Base-by-base conservation (phyloP, 2,329 filamentous ascomycete species). In the Diaporthe amygdali region DNA sequence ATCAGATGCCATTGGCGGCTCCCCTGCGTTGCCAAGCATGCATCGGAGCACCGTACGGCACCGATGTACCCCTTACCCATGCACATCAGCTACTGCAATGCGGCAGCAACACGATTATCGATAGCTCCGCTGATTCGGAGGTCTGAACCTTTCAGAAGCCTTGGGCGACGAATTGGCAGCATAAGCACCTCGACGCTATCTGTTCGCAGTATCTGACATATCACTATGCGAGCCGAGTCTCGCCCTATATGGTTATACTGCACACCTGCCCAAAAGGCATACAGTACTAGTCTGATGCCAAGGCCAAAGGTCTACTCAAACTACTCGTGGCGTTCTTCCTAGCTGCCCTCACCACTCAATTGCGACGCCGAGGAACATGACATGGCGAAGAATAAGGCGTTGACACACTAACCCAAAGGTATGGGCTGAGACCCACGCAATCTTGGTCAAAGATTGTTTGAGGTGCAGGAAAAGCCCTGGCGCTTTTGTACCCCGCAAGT, bases 71-170 rank as follows among this genome's bases (percentile, higher is more conserved):
- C 32, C 56, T 56, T 34, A 17, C 44, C 20, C 34, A 17, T n/a
- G 49, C 56, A 46, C 34, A 56, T 37, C 34, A 54, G 67, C 70
- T 70, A 72, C 66, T 72, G 66, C 67, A 61, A 59, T 30, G 44
- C 66, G 49, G 55, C 44, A 44, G 54, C 49, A 41, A 51, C 22
- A 52, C 34, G 44, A 52, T 54, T 66, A 59, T 39, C 59, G 64
- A 66, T 66, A 59, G 25, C 44, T 32, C 59, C 56, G 66, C 25
- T 55, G 12, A 30, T 22, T 69, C 64, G 64, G 54, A 39, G 41
- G 22, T 63, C 12, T 46, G 47, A 44, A 9, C 70, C 52, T 51
- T 41, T 66, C 51, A 68, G 51, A 32, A 37, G 34, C 41, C 55
- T 32, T 30, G 39, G 39, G 32, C 47, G 46, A 37, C 39, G 54